These are phyloP conservation scores for Penicillium antarcticum DNA, from an alignment of 495 filamentous ascomycete species.

Conservation along the genomic window DNA sequence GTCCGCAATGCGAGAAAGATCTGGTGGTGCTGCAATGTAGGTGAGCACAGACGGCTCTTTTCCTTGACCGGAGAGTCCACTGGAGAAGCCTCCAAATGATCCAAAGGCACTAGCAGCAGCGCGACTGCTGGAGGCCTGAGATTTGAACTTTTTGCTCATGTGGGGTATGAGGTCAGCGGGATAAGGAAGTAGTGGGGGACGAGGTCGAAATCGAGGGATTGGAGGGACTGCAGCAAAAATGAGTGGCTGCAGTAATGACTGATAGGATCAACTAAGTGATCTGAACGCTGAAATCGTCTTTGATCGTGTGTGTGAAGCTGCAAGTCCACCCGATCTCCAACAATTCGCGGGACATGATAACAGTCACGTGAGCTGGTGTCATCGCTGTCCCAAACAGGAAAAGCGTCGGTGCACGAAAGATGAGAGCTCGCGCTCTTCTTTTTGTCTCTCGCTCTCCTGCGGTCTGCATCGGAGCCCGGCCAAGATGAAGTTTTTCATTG, in stretches of 20 bases:
- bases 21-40: conserved; percentile 80
- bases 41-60: conserved; percentile 61
- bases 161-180: conserved; percentile 41
- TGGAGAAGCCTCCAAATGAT: conserved; percentile 43
- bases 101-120: conserved; percentile 52
- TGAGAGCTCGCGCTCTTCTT: conserved; percentile 2
- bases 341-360: conserved; percentile 1
- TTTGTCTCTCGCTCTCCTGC: conserved; percentile 11
- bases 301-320: conserved; percentile 9
- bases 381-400: conserved; percentile 37
- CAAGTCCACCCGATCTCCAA: conserved; percentile 20
- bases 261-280: neutral
- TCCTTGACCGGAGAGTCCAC: conserved; percentile 44
- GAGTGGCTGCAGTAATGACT: neutral
- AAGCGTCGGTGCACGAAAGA: conserved; percentile 16
- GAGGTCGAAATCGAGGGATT: conserved; percentile 4
- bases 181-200: conserved; percentile 19
- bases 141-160: conserved; percentile 70
- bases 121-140: conserved; percentile 69
- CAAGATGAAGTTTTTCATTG: conserved; percentile 96
- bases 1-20: conserved; percentile 73
- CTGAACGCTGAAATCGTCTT: conserved; percentile 1
- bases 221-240: conserved; percentile 3
- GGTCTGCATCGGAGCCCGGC: conserved; percentile 25
- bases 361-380: conserved; percentile 42